These are phyloP conservation scores for Lagenidium giganteum DNA, from an alignment of 352 stramenopile genomes.

Conservation along the genomic window DNA sequence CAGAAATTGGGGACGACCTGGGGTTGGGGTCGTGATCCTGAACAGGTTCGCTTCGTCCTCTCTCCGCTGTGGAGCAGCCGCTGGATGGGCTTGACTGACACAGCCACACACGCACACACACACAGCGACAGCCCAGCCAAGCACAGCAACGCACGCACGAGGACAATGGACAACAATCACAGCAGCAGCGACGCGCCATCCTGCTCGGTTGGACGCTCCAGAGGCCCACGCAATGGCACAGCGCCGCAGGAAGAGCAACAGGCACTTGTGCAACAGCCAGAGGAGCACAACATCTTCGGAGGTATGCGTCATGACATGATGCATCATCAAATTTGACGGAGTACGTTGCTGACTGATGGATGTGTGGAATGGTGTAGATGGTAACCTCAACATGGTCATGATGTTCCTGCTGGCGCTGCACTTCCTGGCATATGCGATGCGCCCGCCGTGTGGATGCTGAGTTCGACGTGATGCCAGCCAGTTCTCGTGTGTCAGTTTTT, in stretches of 20 bases:
- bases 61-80: too few species aligned
- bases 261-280: conserved; percentile 7
- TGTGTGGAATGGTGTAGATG: conserved; percentile 31
- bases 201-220: conserved; percentile 25
- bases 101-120: too few species aligned
- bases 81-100: too few species aligned
- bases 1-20: too few species aligned
- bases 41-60: too few species aligned
- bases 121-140: too few species aligned
- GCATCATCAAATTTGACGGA: not conserved
- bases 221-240: conserved; percentile 11
- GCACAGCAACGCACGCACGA: too few species aligned
- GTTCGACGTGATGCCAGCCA: not conserved
- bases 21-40: too few species aligned
- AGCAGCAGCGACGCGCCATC: conserved; percentile 15
- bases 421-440: conserved; percentile 87
- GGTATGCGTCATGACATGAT: conserved; percentile 30
- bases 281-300: conserved; percentile 82
- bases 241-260: conserved; percentile 18
- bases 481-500: too few species aligned
- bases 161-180: conserved; percentile 18
- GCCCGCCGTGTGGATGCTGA: conserved; percentile 77
- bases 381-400: conserved; percentile 83
- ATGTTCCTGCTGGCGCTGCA: conserved; percentile 81
- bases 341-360: not conserved